These are phyloP conservation scores for Haplosporangium sp. DNA, from an alignment of 371 early-diverging fungal species.

Conservation along the genomic window DNA sequence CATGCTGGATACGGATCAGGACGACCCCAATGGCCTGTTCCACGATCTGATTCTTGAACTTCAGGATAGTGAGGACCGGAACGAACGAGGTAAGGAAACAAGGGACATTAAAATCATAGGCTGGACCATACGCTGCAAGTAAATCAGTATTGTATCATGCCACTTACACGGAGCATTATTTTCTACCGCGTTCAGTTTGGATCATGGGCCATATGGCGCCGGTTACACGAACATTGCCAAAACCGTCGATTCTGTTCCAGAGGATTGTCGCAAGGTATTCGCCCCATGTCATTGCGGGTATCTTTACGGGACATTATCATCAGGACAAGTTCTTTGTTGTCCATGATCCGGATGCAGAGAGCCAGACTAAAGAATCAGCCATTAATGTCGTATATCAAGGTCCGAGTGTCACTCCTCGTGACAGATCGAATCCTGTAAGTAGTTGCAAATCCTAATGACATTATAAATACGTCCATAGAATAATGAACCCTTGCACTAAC, in stretches of 20 bases:
- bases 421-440: slow-evolving; percentile 62
- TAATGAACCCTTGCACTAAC: not conserved
- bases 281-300: slow-evolving; percentile 69
- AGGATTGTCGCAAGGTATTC: slow-evolving; percentile 69
- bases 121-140: not conserved
- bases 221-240: slow-evolving; percentile 59
- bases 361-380: slow-evolving; percentile 53
- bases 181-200: slow-evolving; percentile 56
- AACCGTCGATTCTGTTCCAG: slow-evolving; percentile 67
- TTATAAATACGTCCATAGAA: not conserved
- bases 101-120: not conserved
- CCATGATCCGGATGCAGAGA: slow-evolving; percentile 50
- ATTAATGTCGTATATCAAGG: slow-evolving; percentile 64
- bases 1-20: slow-evolving; percentile 47
- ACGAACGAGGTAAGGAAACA: slow-evolving; percentile 51
- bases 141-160: not conserved
- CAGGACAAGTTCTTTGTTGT: slow-evolving; percentile 52
- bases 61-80: slow-evolving; percentile 65
- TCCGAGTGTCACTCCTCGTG: slow-evolving; percentile 66
- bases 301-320: slow-evolving; percentile 73
- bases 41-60: slow-evolving; percentile 62
- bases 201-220: slow-evolving; percentile 73
- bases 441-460: no score
- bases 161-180: not conserved
- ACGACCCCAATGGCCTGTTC: slow-evolving; percentile 67